Evolutionary conservation across 2,329 filamentous ascomycete species (phyloP), one percentile per base, ranked within the genome.

Genomic region (Pseudopyrenochaeta lycopersici): DNA sequence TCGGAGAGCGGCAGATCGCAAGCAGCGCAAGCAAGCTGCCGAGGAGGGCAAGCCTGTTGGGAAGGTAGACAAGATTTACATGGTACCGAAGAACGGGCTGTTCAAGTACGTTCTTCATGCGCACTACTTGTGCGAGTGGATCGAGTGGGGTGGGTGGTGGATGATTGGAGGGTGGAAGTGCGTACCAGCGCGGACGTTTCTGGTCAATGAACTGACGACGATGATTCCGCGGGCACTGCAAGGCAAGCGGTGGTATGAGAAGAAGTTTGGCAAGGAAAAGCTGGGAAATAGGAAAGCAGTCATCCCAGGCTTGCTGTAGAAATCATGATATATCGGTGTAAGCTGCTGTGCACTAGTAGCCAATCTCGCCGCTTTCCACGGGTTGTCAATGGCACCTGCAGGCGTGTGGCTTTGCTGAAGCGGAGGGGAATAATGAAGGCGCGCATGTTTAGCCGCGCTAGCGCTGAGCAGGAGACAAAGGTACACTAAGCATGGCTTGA

Each of bases 81-180:
- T 90, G 78, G 85, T 99, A 46, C 95, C 95, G 0, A 81, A 91
- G 69, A 89, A 89, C 45, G 92, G 93, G 0, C 77, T 97, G 44
- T 99, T 98, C 77, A 82, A 84, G 62, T 89, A 88, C 67, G 85
- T 97, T 71, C 82, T 98, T 54, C 97, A 89, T 75, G 92, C 95
- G 62, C 95, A 99, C 75, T 99, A 97, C 75, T 82, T 96, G n/a
- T 90, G 89, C 71, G 95, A 99, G 79, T 99, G 95, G 95, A 74
- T 97, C 47, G 95, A 99, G 81, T 99, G 95, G 95, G 76, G 84
- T 3, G 95, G 95, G 0, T 99, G 92, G 75, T 92, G 89, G 81
- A 84, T 97, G 74, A 84, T 90, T 63, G 84, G 88, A 1, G 83
- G 84, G 0, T 84, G 81, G 78, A 76, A 78, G 4, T 91, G 88